A percentile compares a stretch with the other conserved stretches of the same genome.
Conservation (phyloP, 2,329 filamentous ascomycete genomes). For the Cordyceps fumosorosea region DNA sequence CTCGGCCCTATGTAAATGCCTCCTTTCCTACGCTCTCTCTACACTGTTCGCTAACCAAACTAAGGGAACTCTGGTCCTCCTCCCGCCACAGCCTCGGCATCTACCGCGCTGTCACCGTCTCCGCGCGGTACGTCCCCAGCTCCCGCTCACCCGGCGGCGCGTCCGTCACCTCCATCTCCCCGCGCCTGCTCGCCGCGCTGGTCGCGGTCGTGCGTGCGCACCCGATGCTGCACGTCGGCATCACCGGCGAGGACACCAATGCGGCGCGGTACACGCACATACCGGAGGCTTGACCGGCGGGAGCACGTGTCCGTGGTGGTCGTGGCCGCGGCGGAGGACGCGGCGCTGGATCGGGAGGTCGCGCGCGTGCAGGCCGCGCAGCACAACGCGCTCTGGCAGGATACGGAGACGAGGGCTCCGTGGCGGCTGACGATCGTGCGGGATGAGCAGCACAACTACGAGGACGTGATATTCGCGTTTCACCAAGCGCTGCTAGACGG, state of each 20-base stretch:
- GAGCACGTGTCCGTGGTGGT: slow-evolving; percentile 34
- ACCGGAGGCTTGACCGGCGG: slow-evolving; percentile 34
- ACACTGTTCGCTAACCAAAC: not conserved
- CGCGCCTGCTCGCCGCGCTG: slow-evolving; percentile 31
- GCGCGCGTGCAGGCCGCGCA: slow-evolving; percentile 30
- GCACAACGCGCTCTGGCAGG: slow-evolving; percentile 35
- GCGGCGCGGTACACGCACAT: slow-evolving; percentile 38
- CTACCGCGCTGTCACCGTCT: slow-evolving; percentile 40
- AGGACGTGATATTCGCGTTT: slow-evolving; percentile 41
- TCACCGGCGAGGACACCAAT: slow-evolving; percentile 37
- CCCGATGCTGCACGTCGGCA: slow-evolving; percentile 42
- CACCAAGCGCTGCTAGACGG: slow-evolving; percentile 51
- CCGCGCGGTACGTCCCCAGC: slow-evolving; percentile 34
- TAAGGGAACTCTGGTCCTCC: slow-evolving; percentile 39
- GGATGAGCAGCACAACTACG: slow-evolving; percentile 15
- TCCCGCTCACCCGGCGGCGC: not conserved
- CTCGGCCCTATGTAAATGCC: slow-evolving; percentile 22
- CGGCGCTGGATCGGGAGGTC: slow-evolving; percentile 26
- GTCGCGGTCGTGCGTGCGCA: slow-evolving; percentile 35
- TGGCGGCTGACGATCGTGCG: slow-evolving; percentile 41
- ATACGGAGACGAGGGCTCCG: slow-evolving; percentile 34
- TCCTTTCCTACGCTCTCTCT: not conserved
- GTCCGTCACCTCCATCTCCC: slow-evolving; percentile 10
- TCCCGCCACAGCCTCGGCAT: slow-evolving; percentile 40
- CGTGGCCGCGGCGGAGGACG: slow-evolving; percentile 11